Evolutionary conservation across 306 rosid species (phyloP).

Genomic region (Potentilla sterilis): DNA sequence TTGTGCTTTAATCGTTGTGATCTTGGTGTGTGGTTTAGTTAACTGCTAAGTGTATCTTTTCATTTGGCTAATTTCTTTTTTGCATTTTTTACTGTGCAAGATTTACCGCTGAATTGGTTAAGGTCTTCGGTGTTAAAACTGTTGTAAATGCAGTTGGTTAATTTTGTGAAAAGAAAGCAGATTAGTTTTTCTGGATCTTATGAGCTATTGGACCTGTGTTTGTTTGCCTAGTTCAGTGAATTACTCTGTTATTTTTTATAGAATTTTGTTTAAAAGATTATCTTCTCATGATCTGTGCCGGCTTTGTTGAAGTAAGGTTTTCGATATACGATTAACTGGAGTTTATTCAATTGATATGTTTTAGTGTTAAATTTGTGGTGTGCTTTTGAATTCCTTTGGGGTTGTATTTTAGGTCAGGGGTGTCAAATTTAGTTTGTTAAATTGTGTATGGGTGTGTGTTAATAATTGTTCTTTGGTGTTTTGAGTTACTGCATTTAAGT

Average conservation of each 20-base stretch:
- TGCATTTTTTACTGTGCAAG: not conserved
- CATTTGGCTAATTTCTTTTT: not conserved
- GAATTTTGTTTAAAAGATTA: not conserved
- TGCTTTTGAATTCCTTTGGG: too few species aligned
- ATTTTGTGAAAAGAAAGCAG: not conserved
- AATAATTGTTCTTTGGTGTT: too few species aligned
- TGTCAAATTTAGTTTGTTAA: too few species aligned
- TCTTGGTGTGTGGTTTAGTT: not conserved
- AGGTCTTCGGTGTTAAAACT: not conserved
- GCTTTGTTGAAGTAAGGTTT: not conserved
- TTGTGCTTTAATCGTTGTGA: not conserved
- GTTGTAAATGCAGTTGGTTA: not conserved
- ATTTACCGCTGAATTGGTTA: not conserved
- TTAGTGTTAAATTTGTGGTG: not conserved
- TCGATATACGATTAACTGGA: not conserved
- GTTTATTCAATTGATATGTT: not conserved
- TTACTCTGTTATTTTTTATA: not conserved
- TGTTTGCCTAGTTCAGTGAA: not conserved
- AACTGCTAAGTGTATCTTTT: not conserved
- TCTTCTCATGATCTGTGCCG: not conserved
- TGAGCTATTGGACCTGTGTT: not conserved
- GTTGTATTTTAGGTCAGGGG: too few species aligned
- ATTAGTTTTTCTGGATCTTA: not conserved
- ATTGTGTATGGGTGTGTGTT: not conserved
- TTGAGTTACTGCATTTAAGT: too few species aligned